Percentiles rank a stretch among this genome's conserved stretches.
Evolutionary conservation across 2,329 filamentous ascomycete genomes (phyloP).

Genomic region (Incumbomyces delicatus): DNA sequence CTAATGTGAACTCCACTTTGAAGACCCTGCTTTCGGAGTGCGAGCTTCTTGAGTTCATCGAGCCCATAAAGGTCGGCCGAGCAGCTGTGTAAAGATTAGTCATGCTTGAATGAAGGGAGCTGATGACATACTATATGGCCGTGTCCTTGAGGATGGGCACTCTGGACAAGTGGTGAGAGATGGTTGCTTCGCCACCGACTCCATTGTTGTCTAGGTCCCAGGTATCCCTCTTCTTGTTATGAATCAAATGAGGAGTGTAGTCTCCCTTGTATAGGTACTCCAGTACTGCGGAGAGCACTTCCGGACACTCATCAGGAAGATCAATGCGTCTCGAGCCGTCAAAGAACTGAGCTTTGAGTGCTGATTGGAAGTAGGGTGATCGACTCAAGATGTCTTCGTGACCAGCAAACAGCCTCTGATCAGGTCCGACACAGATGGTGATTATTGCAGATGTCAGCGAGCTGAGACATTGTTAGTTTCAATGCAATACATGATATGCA

Average conservation of each 20-base stretch:
- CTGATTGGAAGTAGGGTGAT: conserved; percentile 68
- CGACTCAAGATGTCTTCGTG: conserved; percentile 74
- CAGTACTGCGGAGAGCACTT: conserved; percentile 81
- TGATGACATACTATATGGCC: conserved; percentile 57
- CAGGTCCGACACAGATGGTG: conserved; percentile 68
- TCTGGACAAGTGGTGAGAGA: conserved; percentile 57
- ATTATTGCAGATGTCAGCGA: conserved; percentile 59
- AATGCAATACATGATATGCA: not conserved
- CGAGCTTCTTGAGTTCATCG: conserved; percentile 72
- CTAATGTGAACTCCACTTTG: conserved; percentile 74
- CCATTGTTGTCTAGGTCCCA: conserved; percentile 67
- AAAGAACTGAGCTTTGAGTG: conserved; percentile 55
- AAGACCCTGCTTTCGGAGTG: conserved; percentile 80
- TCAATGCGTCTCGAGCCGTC: conserved; percentile 60
- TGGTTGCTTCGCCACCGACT: conserved; percentile 45
- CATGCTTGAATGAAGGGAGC: no score
- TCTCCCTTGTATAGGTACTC: conserved; percentile 93
- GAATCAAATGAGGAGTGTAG: conserved; percentile 73
- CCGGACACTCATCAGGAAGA: conserved; percentile 75
- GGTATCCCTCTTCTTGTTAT: conserved; percentile 68
- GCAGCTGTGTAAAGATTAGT: conserved; percentile 41
- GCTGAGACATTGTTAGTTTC: conserved; percentile 27
- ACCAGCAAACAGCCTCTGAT: conserved; percentile 80
- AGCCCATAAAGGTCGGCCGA: conserved; percentile 75
- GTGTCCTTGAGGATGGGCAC: conserved; percentile 75